These are phyloP conservation scores for Cicer pinnatifidum DNA, from an alignment of 306 rosid genomes.

Conservation along the genomic window DNA sequence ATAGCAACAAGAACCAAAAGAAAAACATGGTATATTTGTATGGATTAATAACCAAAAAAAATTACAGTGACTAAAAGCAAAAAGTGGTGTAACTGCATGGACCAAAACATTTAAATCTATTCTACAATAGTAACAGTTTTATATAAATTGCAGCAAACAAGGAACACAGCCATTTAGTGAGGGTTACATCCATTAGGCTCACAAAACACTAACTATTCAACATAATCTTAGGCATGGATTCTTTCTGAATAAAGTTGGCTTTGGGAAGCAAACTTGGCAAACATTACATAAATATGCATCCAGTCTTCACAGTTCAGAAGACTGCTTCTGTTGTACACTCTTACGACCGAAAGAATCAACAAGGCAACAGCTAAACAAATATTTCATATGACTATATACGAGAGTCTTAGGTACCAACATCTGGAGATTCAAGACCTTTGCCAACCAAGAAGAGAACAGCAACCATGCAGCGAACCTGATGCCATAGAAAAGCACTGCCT, in stretches of 20 bases:
- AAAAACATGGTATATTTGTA: no score
- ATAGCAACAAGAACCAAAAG: not conserved
- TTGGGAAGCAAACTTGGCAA: conserved; percentile 23
- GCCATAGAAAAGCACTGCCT: conserved; percentile 98
- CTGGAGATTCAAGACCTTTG: conserved; percentile 83
- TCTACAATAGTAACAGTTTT: not conserved
- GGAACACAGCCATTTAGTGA: not conserved
- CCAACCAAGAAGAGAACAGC: conserved; percentile 85
- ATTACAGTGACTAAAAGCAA: no score
- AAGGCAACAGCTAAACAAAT: not conserved
- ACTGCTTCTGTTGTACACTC: conserved; percentile 22
- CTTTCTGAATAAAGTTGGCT: conserved; percentile 26
- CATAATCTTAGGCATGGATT: conserved; percentile 8
- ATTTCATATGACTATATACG: conserved; percentile 35
- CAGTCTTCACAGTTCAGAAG: conserved; percentile 22
- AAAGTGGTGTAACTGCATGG: no score
- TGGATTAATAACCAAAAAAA: no score
- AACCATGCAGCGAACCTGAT: conserved; percentile 96
- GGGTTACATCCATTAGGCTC: conserved; percentile 6
- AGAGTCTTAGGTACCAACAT: conserved; percentile 59
- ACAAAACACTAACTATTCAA: conserved; percentile 17
- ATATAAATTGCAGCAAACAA: conserved; percentile 13
- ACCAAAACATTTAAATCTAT: no score
- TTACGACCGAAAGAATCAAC: conserved; percentile 14
- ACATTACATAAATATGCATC: conserved; percentile 2